Evolutionary conservation across 1,139 yeast genomes (phyloP), one percentile per base, ranked within the genome.

Genomic region (Diutina sp.): DNA sequence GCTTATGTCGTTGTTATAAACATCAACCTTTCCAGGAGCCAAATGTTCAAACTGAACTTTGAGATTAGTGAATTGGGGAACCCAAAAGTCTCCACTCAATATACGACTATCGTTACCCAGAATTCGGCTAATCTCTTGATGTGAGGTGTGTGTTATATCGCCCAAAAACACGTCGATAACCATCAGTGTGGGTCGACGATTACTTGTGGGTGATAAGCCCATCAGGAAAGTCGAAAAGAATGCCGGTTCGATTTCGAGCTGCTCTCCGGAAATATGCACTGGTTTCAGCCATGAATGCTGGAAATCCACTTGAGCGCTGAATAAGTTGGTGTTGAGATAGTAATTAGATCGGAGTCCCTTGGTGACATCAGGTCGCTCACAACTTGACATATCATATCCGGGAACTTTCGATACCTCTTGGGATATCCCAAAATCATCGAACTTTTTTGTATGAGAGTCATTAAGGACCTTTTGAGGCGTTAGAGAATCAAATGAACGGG

Each of bases 391-490:
- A 14, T 47, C 45, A 50, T 16, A 9, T 28, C 45, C 53, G 18
- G 18, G 16, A 8, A 16, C 16, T 21, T 16, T 9, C 6, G 12
- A 50, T 2, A 32, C 45, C 8, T 14, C 25, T 9, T 16, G 8
- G 2, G n/a, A 8, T 12, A 35, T 35, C 12, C 14, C 14, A 7
- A 5, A 12, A 5, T 7, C 48, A 9, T 8, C 28, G 45, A 7
- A 41, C 12, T 2, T 21, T 12, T 7, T 11, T 16, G 11, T 46
- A 4, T 46, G 30, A 21, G 6, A 9, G 2, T n/a, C 30, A 11
- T 12, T 6, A 12, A 4, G 6, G 18, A 25, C 70, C 70, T 66
- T 64, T n/a, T 6, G 41, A 6, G 41, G 11, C 41, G 41, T 9
- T 11, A 4, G 2, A 11, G 14, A 5, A 11, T 35, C 5, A 11